phyloP scores from a whole-genome alignment of 495 filamentous ascomycete species.

The Xylaria scruposa region DNA sequence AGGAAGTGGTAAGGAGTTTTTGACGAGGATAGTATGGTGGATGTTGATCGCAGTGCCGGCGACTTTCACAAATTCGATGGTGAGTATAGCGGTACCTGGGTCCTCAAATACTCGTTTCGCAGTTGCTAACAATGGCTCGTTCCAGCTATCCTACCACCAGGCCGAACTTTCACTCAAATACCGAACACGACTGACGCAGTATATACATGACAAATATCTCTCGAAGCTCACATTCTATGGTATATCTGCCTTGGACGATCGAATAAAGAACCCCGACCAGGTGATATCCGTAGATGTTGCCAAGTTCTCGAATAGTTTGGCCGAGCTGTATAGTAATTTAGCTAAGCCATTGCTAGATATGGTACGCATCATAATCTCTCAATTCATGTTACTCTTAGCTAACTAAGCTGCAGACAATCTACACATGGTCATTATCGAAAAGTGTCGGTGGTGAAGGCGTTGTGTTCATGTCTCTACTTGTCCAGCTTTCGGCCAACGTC shows the following conservation, averaged over 20 bases:
- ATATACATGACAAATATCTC: constrained; percentile 93
- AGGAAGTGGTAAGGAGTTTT: constrained; percentile 89
- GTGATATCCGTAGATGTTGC: constrained; percentile 95
- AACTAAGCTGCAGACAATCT: constrained; percentile 64
- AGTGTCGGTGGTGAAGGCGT: constrained; percentile 94
- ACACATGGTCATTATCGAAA: constrained; percentile 90
- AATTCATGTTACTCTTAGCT: constrained; percentile 21
- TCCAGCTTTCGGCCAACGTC: constrained; percentile 88
- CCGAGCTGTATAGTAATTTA: constrained; percentile 96
- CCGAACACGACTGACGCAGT: constrained; percentile 85
- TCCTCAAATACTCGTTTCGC: not conserved
- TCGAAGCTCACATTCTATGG: constrained; percentile 98
- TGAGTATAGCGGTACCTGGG: constrained; percentile 55
- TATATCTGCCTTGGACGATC: constrained; percentile 91
- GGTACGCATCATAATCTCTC: constrained; percentile 46
- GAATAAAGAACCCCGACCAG: constrained; percentile 98
- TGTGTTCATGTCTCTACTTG: constrained; percentile 91
- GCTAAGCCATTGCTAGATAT: constrained; percentile 95
- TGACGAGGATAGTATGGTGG: constrained; percentile 93
- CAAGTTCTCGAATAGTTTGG: constrained; percentile 92
- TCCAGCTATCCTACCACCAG: constrained; percentile 93
- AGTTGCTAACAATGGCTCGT: not conserved
- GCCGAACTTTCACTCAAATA: constrained; percentile 92
- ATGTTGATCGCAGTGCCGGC: constrained; percentile 98
- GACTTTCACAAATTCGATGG: constrained; percentile 99